Evolutionary conservation across 192 early-diverging fungal species (phyloP).

Genomic region (Coemansia sp.): DNA sequence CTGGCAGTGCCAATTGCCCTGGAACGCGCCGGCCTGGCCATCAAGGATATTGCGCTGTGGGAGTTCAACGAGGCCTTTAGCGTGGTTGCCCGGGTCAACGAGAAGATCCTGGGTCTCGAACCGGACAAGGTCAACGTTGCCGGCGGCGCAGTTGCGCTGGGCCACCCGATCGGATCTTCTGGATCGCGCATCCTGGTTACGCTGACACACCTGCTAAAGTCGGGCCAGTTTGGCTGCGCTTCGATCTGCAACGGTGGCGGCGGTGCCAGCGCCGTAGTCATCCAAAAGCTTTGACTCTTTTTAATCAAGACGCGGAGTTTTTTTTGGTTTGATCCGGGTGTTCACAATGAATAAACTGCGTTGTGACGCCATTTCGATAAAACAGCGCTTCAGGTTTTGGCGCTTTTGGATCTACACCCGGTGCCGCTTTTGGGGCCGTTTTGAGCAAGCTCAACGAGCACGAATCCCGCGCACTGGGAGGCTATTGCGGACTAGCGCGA

Average conservation of each 20-base stretch:
- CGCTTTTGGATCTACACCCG: no score
- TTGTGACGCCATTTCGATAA: no score
- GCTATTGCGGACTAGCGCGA: no score
- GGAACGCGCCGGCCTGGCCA: conserved; percentile 70
- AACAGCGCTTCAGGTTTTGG: no score
- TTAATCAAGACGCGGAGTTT: conserved; percentile 14
- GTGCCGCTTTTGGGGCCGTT: no score
- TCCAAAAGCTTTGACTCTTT: conserved; percentile 54
- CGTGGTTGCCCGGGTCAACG: conserved; percentile 87
- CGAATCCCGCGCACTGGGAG: no score
- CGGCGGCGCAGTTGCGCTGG: conserved; percentile 76
- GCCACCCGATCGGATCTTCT: conserved; percentile 81
- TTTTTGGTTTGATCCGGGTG: neutral
- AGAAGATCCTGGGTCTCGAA: conserved; percentile 72
- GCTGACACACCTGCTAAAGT: conserved; percentile 73
- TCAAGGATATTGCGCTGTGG: conserved; percentile 86
- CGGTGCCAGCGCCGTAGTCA: conserved; percentile 66
- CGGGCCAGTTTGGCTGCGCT: conserved; percentile 75
- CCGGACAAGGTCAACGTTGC: conserved; percentile 71
- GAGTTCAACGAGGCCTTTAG: conserved; percentile 98
- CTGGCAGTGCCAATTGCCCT: conserved; percentile 91
- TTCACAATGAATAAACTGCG: no score
- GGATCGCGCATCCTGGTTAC: conserved; percentile 74
- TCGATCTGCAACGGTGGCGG: conserved; percentile 82
- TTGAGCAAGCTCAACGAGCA: no score